phyloP scores from a whole-genome alignment of 495 filamentous ascomycete species.

The Ascodesmis nigricans region DNA sequence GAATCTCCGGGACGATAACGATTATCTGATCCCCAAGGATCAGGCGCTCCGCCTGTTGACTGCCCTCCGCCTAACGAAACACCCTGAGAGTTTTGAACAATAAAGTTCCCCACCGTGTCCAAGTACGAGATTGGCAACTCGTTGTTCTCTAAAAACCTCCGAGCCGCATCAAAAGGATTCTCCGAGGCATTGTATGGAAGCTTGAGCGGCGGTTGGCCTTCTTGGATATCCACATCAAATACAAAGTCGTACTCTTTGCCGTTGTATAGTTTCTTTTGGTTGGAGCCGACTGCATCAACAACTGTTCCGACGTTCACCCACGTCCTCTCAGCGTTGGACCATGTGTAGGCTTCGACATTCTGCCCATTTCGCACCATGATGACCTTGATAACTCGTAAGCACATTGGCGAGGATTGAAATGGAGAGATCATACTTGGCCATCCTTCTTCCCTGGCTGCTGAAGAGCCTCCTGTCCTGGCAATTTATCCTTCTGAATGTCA shows the following conservation, averaged over 20 bases:
- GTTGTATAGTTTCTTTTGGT: conserved; percentile 37
- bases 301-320: conserved; percentile 88
- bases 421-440: conserved; percentile 42
- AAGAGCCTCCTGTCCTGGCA: conserved; percentile 71
- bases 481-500: conserved; percentile 69
- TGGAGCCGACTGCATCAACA: conserved; percentile 65
- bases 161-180: conserved; percentile 81
- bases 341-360: conserved; percentile 59
- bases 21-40: conserved; percentile 57
- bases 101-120: conserved; percentile 87
- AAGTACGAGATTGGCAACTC: conserved; percentile 76
- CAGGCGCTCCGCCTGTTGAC: conserved; percentile 26
- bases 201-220: conserved; percentile 82
- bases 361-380: conserved; percentile 65
- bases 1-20: conserved; percentile 55
- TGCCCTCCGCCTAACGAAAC: conserved; percentile 46
- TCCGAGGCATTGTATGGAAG: conserved; percentile 81
- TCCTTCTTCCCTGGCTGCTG: conserved; percentile 71
- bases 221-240: conserved; percentile 94
- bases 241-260: conserved; percentile 94
- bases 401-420: background rate
- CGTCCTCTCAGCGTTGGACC: conserved; percentile 40
- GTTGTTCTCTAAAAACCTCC: conserved; percentile 77
- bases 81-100: conserved; percentile 69
- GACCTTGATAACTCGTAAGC: conserved; percentile 7